A percentile compares a stretch with the other conserved stretches of the same genome.
phyloP scores from a whole-genome alignment of 441 rosid species.

The Sinapis alba region DNA sequence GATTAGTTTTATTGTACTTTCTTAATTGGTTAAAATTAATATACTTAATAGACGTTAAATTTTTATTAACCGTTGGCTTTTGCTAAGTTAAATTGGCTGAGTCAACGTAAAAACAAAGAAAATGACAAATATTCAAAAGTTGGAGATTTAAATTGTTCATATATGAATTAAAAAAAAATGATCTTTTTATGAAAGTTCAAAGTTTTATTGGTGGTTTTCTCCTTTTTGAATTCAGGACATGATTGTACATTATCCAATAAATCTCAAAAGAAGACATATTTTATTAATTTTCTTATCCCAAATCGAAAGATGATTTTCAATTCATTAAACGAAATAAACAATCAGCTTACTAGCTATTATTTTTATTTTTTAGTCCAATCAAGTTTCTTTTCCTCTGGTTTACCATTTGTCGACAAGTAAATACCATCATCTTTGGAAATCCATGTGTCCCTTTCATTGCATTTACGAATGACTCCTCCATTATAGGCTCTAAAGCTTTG shows the following conservation, averaged over 20 bases:
- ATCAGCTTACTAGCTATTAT: neutral
- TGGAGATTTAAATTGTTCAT: too few relatives aligned
- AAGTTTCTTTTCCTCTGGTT: neutral
- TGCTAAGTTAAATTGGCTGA: too few relatives aligned
- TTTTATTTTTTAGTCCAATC: neutral
- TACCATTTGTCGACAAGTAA: neutral
- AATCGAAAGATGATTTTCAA: neutral
- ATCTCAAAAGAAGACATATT: neutral
- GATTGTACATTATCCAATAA: neutral
- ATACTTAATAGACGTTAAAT: too few relatives aligned
- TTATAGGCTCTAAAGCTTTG: constrained; percentile 1
- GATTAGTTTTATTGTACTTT: neutral
- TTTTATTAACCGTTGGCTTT: too few relatives aligned
- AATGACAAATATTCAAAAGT: too few relatives aligned
- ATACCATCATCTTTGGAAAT: constrained; percentile 7
- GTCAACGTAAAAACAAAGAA: too few relatives aligned
- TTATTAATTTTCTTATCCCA: neutral
- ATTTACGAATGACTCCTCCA: neutral
- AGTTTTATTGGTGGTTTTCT: neutral
- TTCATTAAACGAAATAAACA: neutral
- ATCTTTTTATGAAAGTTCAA: neutral
- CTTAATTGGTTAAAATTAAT: too few relatives aligned
- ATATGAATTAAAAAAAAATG: too few relatives aligned
- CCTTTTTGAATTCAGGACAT: neutral
- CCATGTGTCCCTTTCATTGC: neutral